A percentile compares a stretch with the other conserved stretches of the same genome.
Conservation (phyloP, 768 basidiomycete genomes). For the Podaxis sp. region DNA sequence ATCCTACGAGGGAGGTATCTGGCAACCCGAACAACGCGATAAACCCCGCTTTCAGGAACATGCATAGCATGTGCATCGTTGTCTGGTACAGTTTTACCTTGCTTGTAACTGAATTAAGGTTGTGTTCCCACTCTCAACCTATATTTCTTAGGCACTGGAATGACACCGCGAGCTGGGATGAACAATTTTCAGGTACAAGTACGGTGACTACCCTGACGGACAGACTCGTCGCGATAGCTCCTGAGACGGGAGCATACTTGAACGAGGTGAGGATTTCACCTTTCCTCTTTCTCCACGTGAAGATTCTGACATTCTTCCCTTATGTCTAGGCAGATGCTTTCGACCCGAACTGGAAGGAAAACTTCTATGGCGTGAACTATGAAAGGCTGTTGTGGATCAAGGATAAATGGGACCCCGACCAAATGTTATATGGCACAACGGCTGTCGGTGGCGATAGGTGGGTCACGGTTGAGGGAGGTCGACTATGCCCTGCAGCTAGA, state of each 20-base stretch:
- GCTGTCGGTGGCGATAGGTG: conserved; percentile 16
- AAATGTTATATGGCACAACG: conserved; percentile 16
- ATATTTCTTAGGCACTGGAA: conserved; percentile 11
- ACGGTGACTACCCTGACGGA: conserved; percentile 8
- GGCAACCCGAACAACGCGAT: conserved; percentile 14
- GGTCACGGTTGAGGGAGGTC: conserved; percentile 7
- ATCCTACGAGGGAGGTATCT: conserved; percentile 12
- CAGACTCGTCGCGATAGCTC: conserved; percentile 12
- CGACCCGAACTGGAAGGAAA: conserved; percentile 15
- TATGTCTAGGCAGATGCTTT: conserved; percentile 13
- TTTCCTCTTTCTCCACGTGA: background rate
- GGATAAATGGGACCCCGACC: conserved; percentile 14
- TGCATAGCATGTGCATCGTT: conserved; percentile 13
- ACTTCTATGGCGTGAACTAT: conserved; percentile 17
- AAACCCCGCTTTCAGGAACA: conserved; percentile 15
- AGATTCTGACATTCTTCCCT: background rate
- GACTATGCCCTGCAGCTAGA: conserved; percentile 6
- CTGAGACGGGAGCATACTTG: conserved; percentile 15
- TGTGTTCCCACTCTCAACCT: background rate
- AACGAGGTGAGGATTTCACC: conserved; percentile 12
- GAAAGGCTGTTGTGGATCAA: conserved; percentile 12
- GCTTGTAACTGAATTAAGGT: background rate
- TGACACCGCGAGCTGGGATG: conserved; percentile 13
- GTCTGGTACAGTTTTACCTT: conserved; percentile 1
- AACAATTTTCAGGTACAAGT: conserved; percentile 8